Conservation (phyloP, 2,329 filamentous ascomycete genomes). For the Penicillium sp. region DNA sequence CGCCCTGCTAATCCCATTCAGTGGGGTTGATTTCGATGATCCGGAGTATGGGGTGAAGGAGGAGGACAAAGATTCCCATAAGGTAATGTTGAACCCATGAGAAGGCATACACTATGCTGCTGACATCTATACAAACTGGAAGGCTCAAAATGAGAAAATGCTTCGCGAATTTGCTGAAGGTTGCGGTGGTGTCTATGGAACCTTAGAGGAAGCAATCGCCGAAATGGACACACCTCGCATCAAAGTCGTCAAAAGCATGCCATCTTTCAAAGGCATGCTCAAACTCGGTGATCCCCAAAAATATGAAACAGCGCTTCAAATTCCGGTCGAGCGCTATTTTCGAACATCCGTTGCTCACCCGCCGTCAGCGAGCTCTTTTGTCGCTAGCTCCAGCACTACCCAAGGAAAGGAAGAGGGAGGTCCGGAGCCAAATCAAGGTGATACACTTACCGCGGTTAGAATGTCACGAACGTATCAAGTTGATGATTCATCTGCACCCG, state of each 20-base stretch:
- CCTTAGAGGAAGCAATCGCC: slow-evolving; percentile 80
- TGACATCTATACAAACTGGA: slow-evolving; percentile 20
- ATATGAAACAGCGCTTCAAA: slow-evolving; percentile 75
- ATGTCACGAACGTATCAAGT: slow-evolving; percentile 80
- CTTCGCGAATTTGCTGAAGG: slow-evolving; percentile 68
- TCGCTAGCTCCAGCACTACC: slow-evolving; percentile 55
- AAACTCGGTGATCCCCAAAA: slow-evolving; percentile 77
- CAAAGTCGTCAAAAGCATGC: slow-evolving; percentile 75
- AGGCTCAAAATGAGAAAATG: slow-evolving; percentile 73
- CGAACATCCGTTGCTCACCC: slow-evolving; percentile 78
- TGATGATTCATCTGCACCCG: slow-evolving; percentile 72
- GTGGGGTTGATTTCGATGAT: slow-evolving; percentile 93
- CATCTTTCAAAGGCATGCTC: slow-evolving; percentile 77
- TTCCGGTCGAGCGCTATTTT: slow-evolving; percentile 89
- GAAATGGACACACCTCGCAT: slow-evolving; percentile 77
- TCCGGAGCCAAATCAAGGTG: slow-evolving; percentile 33
- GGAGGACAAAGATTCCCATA: slow-evolving; percentile 75
- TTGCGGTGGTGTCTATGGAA: slow-evolving; percentile 77
- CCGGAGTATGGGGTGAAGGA: slow-evolving; percentile 88
- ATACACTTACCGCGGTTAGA: slow-evolving; percentile 70
- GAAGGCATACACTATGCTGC: not conserved
- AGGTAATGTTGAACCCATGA: slow-evolving; percentile 54
- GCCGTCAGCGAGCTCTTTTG: slow-evolving; percentile 77
- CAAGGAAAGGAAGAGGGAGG: slow-evolving; percentile 49
- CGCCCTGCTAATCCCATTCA: slow-evolving; percentile 43